Base-by-base conservation (phyloP, 2,329 filamentous ascomycete genomes). In the Diaporthe caulivora region DNA sequence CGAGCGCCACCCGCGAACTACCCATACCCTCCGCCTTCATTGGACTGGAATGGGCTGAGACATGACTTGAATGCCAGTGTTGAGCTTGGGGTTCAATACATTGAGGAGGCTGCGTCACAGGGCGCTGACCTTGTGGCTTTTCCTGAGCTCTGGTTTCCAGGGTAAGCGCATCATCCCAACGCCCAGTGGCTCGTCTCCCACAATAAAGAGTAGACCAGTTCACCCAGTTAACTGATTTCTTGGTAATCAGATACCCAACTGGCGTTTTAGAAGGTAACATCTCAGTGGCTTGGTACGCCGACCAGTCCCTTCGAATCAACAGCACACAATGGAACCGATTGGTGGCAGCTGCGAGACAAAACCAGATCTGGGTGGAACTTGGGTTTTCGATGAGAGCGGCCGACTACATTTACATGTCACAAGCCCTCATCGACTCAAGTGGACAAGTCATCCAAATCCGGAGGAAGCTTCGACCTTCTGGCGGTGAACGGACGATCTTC, bases 381-480 rank as follows among this genome's bases (percentile, higher is more conserved):
- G 62, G 62, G 21, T 67, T 67, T 31, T 67, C 47, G 7, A 8
- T 51, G 44, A 34, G 31, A 11, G 62, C 24, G 7, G 62, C 11
- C 1, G 44, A 67, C 47, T 51, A 53, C 15, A 51, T 67, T 2
- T 67, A 51, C 18, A 31, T 53, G 44, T 10, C 44, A 24, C 62
- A 67, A 31, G 62, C 42, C 26, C 26, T 67, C 6, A 40, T 67
- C 62, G 47, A 40, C 40, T 49, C 60, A 9, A 29, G 17, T 10
- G 60, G 60, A 26, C 6, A 44, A 18, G 60, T 49, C 18, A 21
- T 65, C 60, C 40, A 65, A 42, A n/a, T 49, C 26, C 60, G 60
- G 15, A 44, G 60, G 40, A 65, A 65, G 60, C 60, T 65, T n/a
- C 60, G 42, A 10, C 60, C 60, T 31, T 65, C 60, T 13, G 60